Percentiles rank a stretch among this genome's conserved stretches.
These are phyloP conservation scores for Hypoxylon sp. DNA, from an alignment of 2,329 filamentous ascomycete species.

Conservation along the genomic window DNA sequence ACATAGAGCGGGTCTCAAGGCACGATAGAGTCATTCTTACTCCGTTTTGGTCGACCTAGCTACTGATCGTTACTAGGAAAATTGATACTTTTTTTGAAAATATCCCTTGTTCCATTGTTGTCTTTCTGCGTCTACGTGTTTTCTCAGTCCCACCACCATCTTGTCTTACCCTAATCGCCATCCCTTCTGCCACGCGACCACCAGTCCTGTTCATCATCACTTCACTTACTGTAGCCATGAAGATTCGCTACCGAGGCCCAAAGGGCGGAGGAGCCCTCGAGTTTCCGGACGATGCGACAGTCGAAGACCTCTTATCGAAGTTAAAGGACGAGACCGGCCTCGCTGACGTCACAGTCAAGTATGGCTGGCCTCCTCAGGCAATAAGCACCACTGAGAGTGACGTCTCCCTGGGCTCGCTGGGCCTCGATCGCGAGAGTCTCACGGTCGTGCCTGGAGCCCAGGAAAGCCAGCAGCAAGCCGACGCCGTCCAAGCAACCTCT, in stretches of 20 bases:
- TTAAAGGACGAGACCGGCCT: slow-evolving; percentile 77
- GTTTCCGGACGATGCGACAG: slow-evolving; percentile 77
- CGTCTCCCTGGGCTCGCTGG: slow-evolving; percentile 64
- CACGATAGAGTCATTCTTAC: slow-evolving; percentile 9
- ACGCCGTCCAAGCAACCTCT: slow-evolving; percentile 10
- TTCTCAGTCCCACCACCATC: neutral
- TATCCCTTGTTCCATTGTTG: slow-evolving; percentile 3
- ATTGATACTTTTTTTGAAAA: slow-evolving; percentile 11
- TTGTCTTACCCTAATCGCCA: neutral
- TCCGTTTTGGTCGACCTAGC: neutral
- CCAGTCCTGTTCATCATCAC: neutral
- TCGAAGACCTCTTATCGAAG: slow-evolving; percentile 69
- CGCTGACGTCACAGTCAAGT: slow-evolving; percentile 80
- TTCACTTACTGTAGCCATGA: slow-evolving; percentile 65
- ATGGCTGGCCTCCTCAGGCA: slow-evolving; percentile 83
- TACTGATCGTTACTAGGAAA: slow-evolving; percentile 18
- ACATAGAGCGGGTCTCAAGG: slow-evolving; percentile 22
- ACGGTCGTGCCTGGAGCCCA: slow-evolving; percentile 63
- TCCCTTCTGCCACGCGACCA: neutral
- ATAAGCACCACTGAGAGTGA: slow-evolving; percentile 71
- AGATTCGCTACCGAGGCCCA: slow-evolving; percentile 82
- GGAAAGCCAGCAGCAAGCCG: slow-evolving; percentile 22
- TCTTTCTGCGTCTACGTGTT: slow-evolving; percentile 13
- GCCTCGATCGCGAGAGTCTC: slow-evolving; percentile 66
- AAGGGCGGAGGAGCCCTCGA: slow-evolving; percentile 79